Evolutionary conservation across 2,329 filamentous ascomycete species (phyloP).

Genomic region (Alternaria brassicicola): DNA sequence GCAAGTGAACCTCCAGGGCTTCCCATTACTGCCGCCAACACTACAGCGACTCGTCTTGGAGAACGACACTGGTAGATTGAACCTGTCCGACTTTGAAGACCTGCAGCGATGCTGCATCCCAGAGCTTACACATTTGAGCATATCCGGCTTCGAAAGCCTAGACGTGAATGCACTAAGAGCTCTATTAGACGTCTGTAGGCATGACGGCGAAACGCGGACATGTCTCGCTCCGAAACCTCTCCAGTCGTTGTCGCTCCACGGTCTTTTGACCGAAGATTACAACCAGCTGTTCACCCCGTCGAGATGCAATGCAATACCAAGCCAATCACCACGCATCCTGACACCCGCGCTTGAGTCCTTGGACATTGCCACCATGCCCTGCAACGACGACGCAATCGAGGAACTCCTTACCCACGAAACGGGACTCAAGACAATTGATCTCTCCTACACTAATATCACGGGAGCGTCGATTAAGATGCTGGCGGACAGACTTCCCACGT

Average conservation of each 20-base stretch:
- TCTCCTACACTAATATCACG: constrained; percentile 48
- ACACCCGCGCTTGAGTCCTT: constrained; percentile 25
- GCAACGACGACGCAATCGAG: constrained; percentile 43
- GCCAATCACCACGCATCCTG: constrained; percentile 31
- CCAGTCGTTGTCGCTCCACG: neutral
- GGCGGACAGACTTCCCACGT: constrained; percentile 30
- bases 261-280: neutral
- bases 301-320: constrained; percentile 12
- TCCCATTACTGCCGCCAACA: constrained; percentile 24
- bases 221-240: constrained; percentile 7
- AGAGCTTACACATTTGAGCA: constrained; percentile 25
- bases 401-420: constrained; percentile 25
- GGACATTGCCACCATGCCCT: constrained; percentile 20
- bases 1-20: neutral
- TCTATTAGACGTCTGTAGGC: constrained; percentile 18
- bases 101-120: neutral
- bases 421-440: constrained; percentile 38
- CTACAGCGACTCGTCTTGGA: constrained; percentile 23
- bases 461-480: constrained; percentile 51
- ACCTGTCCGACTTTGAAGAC: neutral
- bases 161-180: constrained; percentile 3
- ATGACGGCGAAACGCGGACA: neutral
- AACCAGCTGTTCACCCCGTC: neutral
- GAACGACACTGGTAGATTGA: neutral
- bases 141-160: constrained; percentile 19